These are phyloP conservation scores for Skeletonema tropicum DNA, from an alignment of 108 stramenopile species.

Conservation along the genomic window DNA sequence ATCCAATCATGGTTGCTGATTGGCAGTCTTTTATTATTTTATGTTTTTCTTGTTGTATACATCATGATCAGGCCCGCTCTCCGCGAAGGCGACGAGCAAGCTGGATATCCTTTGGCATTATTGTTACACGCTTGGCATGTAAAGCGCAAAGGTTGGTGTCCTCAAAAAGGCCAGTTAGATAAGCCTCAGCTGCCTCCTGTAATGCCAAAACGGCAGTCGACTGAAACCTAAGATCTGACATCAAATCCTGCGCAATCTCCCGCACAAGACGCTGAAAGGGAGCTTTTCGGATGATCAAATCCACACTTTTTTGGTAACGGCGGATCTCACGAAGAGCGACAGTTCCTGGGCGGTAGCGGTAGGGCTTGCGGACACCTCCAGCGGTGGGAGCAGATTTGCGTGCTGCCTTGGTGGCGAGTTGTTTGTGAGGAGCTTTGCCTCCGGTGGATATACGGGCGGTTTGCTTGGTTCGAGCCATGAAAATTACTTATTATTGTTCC, in stretches of 20 bases:
- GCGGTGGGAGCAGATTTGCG: constrained; percentile 74
- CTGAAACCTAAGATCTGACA: constrained; percentile 92
- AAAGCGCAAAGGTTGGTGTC: too few relatives aligned
- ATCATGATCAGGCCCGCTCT: too few relatives aligned
- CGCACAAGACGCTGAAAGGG: constrained; percentile 94
- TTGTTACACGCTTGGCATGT: too few relatives aligned
- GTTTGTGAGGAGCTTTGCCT: too few relatives aligned
- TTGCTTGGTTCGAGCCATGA: constrained; percentile 31
- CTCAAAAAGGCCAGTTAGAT: constrained; percentile 93
- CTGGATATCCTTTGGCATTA: too few relatives aligned
- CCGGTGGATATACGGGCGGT: too few relatives aligned
- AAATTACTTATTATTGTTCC: too few relatives aligned
- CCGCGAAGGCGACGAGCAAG: too few relatives aligned
- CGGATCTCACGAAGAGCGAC: constrained; percentile 96
- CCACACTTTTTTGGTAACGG: constrained; percentile 92
- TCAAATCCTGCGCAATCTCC: constrained; percentile 87
- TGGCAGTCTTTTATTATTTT: too few relatives aligned
- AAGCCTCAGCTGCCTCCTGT: constrained; percentile 91
- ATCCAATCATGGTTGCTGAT: too few relatives aligned
- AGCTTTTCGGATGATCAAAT: constrained; percentile 94
- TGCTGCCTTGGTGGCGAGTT: constrained; percentile 80
- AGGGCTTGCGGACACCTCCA: constrained; percentile 43
- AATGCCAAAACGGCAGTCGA: constrained; percentile 90
- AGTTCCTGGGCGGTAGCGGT: too few relatives aligned
- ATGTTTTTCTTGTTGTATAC: too few relatives aligned